Evolutionary conservation across 805 yeast species (phyloP), one percentile per base, ranked within the genome.

Genomic region (Priceomyces medius): DNA sequence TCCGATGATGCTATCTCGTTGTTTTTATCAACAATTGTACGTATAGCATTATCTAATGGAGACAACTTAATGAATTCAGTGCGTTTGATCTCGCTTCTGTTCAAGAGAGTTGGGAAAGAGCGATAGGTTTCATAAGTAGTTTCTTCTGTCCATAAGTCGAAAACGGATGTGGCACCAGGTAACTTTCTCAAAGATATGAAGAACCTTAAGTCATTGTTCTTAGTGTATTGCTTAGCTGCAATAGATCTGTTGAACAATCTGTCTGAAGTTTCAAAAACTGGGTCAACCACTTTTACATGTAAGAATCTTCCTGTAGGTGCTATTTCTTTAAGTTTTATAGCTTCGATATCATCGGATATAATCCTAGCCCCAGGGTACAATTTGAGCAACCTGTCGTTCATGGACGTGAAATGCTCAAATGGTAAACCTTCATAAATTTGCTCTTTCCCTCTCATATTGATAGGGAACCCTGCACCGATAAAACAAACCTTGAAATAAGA

Each of bases 131-230:
- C 87, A 66, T 80, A 88, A 1, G 86, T 82, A 7, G 85, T 77
- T 63, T 88, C 95, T 56, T 88, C 95, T 14, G 90, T 88, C 96
- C 96, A 88, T 52, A 88, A 66, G 53, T 88, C 88, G 40, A 79
- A 74, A 7, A 85, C 82, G 8, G 83, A 74, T 0, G 81, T 76
- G 1, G 86, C 76, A 3, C 91, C 90, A 1, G 91, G 88, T 39
- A 88, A 63, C 51, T 85, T 79, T 59, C 85, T 76, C 37, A 83
- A 74, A 28, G 80, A 78, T 3, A 86, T 76, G 64, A 88, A 88
- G 45, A 77, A 76, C 50, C 79, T 77, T 63, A 88, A 64, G 53
- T 86, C 79, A 63, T 82, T 82, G 61, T 87, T 83, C 50, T 86
- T 81, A 52, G 86, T 81, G 61, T 85, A 87, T 47, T 82, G 79